Percentiles rank a stretch among this genome's conserved stretches.
phyloP scores from a whole-genome alignment of 2,329 filamentous ascomycete species.

The Pseudocercospora fuligena region DNA sequence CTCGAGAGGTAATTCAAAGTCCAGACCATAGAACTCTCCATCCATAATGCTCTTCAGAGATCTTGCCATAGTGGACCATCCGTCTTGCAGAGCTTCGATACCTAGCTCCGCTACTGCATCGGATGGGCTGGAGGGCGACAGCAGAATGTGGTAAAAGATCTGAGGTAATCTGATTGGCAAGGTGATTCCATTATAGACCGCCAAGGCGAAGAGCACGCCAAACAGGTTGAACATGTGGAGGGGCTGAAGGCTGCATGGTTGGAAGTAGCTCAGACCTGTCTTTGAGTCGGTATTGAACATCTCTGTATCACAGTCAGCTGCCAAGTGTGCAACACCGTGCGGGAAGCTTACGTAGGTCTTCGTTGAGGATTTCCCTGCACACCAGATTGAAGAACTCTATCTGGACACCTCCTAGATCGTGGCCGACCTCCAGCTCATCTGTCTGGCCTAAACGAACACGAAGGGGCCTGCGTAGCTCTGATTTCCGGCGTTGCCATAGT shows the following conservation, averaged over 20 bases:
- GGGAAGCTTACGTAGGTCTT: conserved; percentile 67
- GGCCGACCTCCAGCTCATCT: conserved; percentile 80
- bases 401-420: conserved; percentile 93
- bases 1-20: conserved; percentile 81
- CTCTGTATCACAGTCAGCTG: conserved; percentile 44
- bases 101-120: conserved; percentile 35
- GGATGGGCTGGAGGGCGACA: conserved; percentile 50
- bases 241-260: conserved; percentile 78
- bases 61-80: conserved; percentile 81
- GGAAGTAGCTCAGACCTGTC: conserved; percentile 86
- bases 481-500: conserved; percentile 81
- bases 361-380: conserved; percentile 77
- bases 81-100: conserved; percentile 79
- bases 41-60: conserved; percentile 74
- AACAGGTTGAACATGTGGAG: conserved; percentile 90
- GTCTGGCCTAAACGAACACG: conserved; percentile 82
- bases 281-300: conserved; percentile 78
- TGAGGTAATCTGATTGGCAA: conserved; percentile 87
- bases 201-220: conserved; percentile 84
- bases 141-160: conserved; percentile 79
- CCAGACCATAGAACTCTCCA: conserved; percentile 79
- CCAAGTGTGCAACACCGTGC: background rate
- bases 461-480: conserved; percentile 81
- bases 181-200: conserved; percentile 90
- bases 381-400: conserved; percentile 93